Evolutionary conservation across 805 yeast species (phyloP).

Genomic region (Candida pini): DNA sequence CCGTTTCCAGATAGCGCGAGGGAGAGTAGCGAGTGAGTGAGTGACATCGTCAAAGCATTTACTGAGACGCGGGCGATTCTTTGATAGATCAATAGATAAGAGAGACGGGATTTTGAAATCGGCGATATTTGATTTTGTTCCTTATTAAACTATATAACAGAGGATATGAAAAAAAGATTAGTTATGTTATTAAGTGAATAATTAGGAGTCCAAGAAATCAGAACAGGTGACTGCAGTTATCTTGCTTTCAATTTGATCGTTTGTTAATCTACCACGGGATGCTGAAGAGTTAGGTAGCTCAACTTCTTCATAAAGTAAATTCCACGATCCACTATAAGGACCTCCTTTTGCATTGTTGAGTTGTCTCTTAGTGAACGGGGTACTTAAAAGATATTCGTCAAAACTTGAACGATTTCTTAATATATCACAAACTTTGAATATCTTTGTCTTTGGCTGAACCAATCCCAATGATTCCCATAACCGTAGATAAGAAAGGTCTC

Average conservation of each 20-base stretch:
- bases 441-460: slow-evolving; percentile 15
- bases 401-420: slow-evolving; percentile 2
- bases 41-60: no score
- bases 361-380: slow-evolving; percentile 16
- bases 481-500: slow-evolving; percentile 12
- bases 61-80: no score
- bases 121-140: no score
- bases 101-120: no score
- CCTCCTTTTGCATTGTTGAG: slow-evolving; percentile 1
- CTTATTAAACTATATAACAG: no score
- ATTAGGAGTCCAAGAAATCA: slow-evolving; percentile 1
- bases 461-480: slow-evolving; percentile 18
- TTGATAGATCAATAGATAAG: no score
- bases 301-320: slow-evolving; percentile 15
- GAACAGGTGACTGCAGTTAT: slow-evolving; percentile 4
- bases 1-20: no score
- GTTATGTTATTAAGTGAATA: background rate
- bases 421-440: slow-evolving; percentile 12
- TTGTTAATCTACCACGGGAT: no score
- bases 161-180: background rate
- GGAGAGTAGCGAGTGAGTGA: no score
- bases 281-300: no score
- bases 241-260: background rate
- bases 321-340: slow-evolving; percentile 20
- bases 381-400: slow-evolving; percentile 13